These are phyloP conservation scores for Endocarpon pusillum DNA, from an alignment of 495 filamentous ascomycete genomes.

Conservation along the genomic window DNA sequence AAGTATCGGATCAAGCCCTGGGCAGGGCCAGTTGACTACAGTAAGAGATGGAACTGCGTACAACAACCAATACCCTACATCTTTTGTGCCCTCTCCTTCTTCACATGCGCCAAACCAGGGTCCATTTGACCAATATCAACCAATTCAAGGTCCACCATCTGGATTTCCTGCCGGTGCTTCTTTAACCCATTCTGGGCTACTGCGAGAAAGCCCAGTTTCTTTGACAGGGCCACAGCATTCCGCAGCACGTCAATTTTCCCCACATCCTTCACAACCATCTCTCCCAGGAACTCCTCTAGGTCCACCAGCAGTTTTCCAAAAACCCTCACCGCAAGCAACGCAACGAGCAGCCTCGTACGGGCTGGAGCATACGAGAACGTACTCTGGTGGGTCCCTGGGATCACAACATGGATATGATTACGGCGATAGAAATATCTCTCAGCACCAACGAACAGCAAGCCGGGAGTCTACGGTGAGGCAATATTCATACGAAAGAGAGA, in stretches of 20 bases:
- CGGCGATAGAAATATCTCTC: constrained; percentile 12
- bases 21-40: constrained; percentile 14
- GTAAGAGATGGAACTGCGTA: no score
- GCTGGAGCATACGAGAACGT: constrained; percentile 18
- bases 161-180: constrained; percentile 13
- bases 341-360: constrained; percentile 22
- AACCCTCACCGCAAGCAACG: constrained; percentile 19
- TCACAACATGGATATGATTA: constrained; percentile 15
- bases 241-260: constrained; percentile 23
- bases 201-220: constrained; percentile 23
- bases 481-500: constrained; percentile 15
- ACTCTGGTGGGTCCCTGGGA: constrained; percentile 21
- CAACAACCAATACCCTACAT: constrained; percentile 1
- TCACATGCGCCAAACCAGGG: neutral
- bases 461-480: constrained; percentile 16
- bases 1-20: constrained; percentile 22
- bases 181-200: constrained; percentile 18
- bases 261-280: constrained; percentile 21
- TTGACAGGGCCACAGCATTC: constrained; percentile 20
- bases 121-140: constrained; percentile 1
- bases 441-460: constrained; percentile 18
- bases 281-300: constrained; percentile 32
- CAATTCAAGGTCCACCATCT: constrained; percentile 10
- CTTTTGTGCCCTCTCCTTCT: neutral
- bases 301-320: constrained; percentile 21